These are phyloP conservation scores for Trametes pubescens DNA, from an alignment of 1,284 basidiomycete genomes.

Conservation along the genomic window DNA sequence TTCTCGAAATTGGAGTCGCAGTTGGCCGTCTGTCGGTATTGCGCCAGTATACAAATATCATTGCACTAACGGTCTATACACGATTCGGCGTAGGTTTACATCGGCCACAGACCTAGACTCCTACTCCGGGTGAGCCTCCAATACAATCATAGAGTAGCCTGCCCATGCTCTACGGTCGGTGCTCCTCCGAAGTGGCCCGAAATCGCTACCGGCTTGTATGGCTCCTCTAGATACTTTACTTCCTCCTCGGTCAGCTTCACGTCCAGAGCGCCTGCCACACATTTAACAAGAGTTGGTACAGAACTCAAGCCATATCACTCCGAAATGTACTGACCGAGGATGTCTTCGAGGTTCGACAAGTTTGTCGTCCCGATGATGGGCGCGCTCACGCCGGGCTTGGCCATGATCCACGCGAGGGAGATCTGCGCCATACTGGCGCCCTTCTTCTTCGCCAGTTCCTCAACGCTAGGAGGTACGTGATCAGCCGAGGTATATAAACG, in stretches of 20 bases:
- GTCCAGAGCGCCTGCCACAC: conserved; percentile 37
- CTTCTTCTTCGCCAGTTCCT: conserved; percentile 51
- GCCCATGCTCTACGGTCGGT: background rate
- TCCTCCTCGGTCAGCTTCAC: conserved; percentile 31
- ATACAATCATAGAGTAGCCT: background rate
- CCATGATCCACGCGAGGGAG: conserved; percentile 22
- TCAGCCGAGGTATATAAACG: background rate
- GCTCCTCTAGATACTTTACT: conserved; percentile 34
- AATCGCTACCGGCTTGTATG: conserved; percentile 31
- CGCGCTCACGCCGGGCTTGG: conserved; percentile 49
- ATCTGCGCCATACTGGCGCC: conserved; percentile 38
- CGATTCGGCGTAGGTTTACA: too few species aligned
- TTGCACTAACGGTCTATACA: too few species aligned
- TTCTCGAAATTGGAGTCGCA: too few species aligned
- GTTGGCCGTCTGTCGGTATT: too few species aligned
- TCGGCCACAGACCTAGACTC: too few species aligned
- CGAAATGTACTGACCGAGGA: conserved; percentile 49
- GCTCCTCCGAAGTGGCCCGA: conserved; percentile 32
- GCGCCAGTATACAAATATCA: too few species aligned
- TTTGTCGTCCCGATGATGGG: conserved; percentile 62
- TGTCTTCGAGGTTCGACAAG: conserved; percentile 56
- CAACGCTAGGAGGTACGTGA: conserved; percentile 39
- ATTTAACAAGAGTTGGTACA: too few species aligned
- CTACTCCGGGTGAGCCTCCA: too few species aligned
- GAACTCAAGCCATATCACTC: background rate